These are phyloP conservation scores for Teratosphaeria zuluensis DNA, from an alignment of 2,329 filamentous ascomycete genomes.

Conservation along the genomic window DNA sequence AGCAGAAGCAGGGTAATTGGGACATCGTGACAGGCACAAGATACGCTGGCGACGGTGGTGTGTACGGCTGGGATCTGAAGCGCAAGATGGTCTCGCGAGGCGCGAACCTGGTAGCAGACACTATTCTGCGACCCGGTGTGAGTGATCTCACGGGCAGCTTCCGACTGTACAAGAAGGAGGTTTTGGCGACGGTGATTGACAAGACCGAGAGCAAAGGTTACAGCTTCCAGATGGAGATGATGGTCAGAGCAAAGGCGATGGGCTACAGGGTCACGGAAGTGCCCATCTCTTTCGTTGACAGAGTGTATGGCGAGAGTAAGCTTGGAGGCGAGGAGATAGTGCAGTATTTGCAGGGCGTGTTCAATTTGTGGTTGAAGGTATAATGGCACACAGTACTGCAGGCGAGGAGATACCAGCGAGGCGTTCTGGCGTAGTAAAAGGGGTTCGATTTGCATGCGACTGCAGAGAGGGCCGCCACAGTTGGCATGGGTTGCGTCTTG, in stretches of 20 bases:
- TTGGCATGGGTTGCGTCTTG: not conserved
- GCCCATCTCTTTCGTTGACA: constrained; percentile 91
- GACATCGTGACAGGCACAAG: constrained; percentile 96
- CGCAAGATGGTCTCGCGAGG: constrained; percentile 65
- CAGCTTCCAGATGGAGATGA: constrained; percentile 99
- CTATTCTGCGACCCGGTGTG: constrained; percentile 82
- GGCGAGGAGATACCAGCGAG: not conserved
- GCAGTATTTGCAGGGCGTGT: constrained; percentile 70
- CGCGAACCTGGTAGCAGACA: constrained; percentile 93
- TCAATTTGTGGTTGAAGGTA: constrained; percentile 42
- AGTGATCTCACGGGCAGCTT: constrained; percentile 95
- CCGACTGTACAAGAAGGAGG: constrained; percentile 82
- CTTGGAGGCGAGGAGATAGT: constrained; percentile 91
- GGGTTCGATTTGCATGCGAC: not conserved
- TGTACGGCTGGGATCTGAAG: constrained; percentile 94
- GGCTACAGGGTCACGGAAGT: constrained; percentile 90
- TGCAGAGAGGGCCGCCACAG: not conserved
- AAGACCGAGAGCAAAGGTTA: constrained; percentile 95
- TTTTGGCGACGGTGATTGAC: constrained; percentile 80
- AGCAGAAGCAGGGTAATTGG: constrained; percentile 68
- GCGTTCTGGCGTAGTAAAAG: not conserved
- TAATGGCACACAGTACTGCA: constrained; percentile 10
- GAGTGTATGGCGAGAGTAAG: constrained; percentile 91
- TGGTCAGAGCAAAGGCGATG: constrained; percentile 94
- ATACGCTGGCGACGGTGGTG: constrained; percentile 76